Evolutionary conservation across 2,329 filamentous ascomycete species (phyloP), one percentile per base, ranked within the genome.

Genomic region (Bimuria novae-zelandiae): DNA sequence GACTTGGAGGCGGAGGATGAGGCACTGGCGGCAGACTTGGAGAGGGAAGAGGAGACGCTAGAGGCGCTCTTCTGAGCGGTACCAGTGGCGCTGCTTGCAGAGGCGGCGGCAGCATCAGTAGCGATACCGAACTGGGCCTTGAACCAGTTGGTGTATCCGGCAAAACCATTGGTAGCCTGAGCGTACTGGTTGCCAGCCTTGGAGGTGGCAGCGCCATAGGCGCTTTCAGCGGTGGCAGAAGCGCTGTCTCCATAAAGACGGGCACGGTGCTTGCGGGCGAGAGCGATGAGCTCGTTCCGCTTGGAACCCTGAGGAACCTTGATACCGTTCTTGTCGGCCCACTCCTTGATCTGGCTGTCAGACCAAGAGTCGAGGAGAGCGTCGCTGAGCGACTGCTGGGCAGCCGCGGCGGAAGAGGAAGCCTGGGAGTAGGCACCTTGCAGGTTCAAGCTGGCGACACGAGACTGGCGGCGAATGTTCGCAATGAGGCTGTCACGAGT

Each of bases 261-360:
- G 53, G 89, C 87, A 54, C 89, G 88, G 77, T 96, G 85, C 81
- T 94, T 95, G 71, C 93, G 91, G 59, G 93, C 88, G 57, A 97
- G 84, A 48, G 93, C 92, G 48, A 95, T 81, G 22, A 97, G 83
- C 75, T 99, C 93, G 67, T 97, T 95, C 63, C 85, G 80, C 80
- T 89, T 92, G 69, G 90, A 95, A 42, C 93, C 94, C 71, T 97
- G 93, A 8, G 94, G 94, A 45, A 97, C 90, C 79, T 82, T 82
- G 70, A 99, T 89, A 52, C 86, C 85, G 65, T 97, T 94, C 82
- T 92, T 90, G 79, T 97, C 93, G 50, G 86, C 86, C 79, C 94
- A 97, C 58, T 90, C 88, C 82, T 97, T 97, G 72, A 99, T 82
- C 74, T 96, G 80, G 66, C 83, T 87, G 69, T 97, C 92, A 67